Percentiles rank a stretch among this genome's conserved stretches.
These are phyloP conservation scores for Xylariaceae sp. DNA, from an alignment of 2,329 filamentous ascomycete species.

Conservation along the genomic window DNA sequence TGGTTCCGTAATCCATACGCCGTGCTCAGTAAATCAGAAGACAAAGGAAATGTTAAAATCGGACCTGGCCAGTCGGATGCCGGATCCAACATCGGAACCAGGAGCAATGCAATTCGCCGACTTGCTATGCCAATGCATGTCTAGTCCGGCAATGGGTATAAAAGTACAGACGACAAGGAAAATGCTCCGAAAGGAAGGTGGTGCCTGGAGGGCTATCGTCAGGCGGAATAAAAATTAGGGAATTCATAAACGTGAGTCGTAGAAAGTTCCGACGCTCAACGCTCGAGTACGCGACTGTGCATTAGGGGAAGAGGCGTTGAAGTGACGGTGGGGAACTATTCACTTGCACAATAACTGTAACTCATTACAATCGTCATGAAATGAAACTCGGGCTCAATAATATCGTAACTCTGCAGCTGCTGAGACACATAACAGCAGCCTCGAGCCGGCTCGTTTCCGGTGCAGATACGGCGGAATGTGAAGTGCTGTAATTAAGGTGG, in stretches of 20 bases:
- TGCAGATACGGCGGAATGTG: background rate
- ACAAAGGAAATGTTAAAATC: constrained; percentile 15
- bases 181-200: background rate
- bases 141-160: constrained; percentile 31
- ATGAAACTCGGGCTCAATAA: background rate
- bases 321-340: background rate
- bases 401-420: background rate
- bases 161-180: constrained; percentile 12
- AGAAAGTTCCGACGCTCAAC: background rate
- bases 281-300: background rate
- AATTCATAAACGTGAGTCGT: constrained; percentile 1
- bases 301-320: background rate
- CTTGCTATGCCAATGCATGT: constrained; percentile 32
- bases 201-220: background rate
- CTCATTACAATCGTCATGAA: background rate
- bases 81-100: constrained; percentile 29
- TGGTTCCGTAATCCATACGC: constrained; percentile 19
- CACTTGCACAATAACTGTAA: background rate
- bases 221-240: background rate
- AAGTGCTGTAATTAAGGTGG: background rate
- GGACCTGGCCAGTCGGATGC: constrained; percentile 27
- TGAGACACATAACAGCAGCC: background rate
- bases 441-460: background rate
- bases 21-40: constrained; percentile 20
- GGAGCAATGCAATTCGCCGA: constrained; percentile 28